A percentile compares a stretch with the other conserved stretches of the same genome.
These are phyloP conservation scores for Lepidopterella palustris DNA, from an alignment of 495 filamentous ascomycete species.

Conservation along the genomic window DNA sequence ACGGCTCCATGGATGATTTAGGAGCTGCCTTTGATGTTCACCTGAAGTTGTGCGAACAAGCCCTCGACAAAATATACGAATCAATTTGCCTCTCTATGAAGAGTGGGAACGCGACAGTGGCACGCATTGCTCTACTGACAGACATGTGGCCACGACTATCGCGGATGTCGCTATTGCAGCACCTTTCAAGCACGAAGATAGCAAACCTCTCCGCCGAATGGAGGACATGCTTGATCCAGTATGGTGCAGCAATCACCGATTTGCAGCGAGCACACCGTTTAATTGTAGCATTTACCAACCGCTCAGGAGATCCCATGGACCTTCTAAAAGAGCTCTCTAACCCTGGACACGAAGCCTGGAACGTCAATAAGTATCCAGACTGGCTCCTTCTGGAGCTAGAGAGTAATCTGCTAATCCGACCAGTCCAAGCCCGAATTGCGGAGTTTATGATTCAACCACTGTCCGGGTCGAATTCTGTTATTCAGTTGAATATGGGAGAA, in stretches of 20 bases:
- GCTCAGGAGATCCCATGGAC: slow-evolving; percentile 23
- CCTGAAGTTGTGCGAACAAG: not conserved
- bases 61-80: not conserved
- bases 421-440: slow-evolving; percentile 54
- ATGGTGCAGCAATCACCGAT: slow-evolving; percentile 36
- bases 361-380: slow-evolving; percentile 48
- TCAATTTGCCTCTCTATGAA: not conserved
- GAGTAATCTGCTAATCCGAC: slow-evolving; percentile 54
- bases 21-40: not conserved
- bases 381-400: slow-evolving; percentile 58
- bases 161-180: slow-evolving; percentile 19
- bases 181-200: slow-evolving; percentile 12
- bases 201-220: slow-evolving; percentile 13
- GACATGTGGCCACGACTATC: slow-evolving; percentile 18
- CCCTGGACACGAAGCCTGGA: slow-evolving; percentile 48
- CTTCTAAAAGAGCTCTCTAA: slow-evolving; percentile 48
- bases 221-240: slow-evolving; percentile 29
- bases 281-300: not conserved
- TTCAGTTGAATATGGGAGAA: slow-evolving; percentile 73
- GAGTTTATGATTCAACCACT: slow-evolving; percentile 49
- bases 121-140: not conserved
- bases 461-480: slow-evolving; percentile 43
- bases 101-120: not conserved
- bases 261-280: slow-evolving; percentile 41
- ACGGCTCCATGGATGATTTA: not conserved